These are phyloP conservation scores for Vickermania spadyakhi DNA, from an alignment of 208 protist genomes.

Conservation along the genomic window DNA sequence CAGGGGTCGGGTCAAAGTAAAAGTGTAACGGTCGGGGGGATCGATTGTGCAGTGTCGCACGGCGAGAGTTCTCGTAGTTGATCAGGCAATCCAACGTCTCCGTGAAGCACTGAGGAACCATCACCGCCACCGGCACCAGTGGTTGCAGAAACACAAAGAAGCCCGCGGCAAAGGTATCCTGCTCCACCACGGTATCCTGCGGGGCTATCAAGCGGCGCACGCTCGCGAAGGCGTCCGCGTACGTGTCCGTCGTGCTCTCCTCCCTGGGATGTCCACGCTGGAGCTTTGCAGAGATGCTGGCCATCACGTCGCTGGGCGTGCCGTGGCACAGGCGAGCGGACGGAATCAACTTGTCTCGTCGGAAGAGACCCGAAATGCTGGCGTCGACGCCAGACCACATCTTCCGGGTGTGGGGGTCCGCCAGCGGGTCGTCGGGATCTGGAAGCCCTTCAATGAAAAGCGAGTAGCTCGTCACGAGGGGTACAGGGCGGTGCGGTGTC, in stretches of 20 bases:
- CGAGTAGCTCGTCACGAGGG: constrained; percentile 39
- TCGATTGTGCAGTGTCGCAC: constrained; percentile 64
- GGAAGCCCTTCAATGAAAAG: constrained; percentile 74
- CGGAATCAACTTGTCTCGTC: constrained; percentile 12
- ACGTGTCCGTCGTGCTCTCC: constrained; percentile 3
- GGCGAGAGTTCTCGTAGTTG: constrained; percentile 47
- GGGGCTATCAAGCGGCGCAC: constrained; percentile 16
- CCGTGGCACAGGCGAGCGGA: constrained; percentile 3
- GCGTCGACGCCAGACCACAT: not conserved
- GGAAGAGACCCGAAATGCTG: constrained; percentile 11
- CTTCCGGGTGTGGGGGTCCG: not conserved
- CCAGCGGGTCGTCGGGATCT: constrained; percentile 9
- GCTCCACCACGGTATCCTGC: constrained; percentile 4
- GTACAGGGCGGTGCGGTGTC: constrained; percentile 18
- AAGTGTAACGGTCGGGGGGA: constrained; percentile 64
- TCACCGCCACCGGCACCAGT: constrained; percentile 27
- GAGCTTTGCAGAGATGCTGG: not conserved
- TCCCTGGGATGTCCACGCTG: constrained; percentile 4
- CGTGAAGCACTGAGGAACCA: constrained; percentile 57
- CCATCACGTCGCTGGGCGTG: not conserved
- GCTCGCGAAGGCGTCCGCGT: constrained; percentile 27
- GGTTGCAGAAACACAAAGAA: constrained; percentile 80
- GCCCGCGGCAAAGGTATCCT: constrained; percentile 45
- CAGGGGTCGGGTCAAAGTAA: constrained; percentile 45
- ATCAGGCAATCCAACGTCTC: constrained; percentile 74